A percentile compares a stretch with the other conserved stretches of the same genome.
Evolutionary conservation across 179 eudicot genomes (phyloP).

Genomic region (Beta lomatogona): DNA sequence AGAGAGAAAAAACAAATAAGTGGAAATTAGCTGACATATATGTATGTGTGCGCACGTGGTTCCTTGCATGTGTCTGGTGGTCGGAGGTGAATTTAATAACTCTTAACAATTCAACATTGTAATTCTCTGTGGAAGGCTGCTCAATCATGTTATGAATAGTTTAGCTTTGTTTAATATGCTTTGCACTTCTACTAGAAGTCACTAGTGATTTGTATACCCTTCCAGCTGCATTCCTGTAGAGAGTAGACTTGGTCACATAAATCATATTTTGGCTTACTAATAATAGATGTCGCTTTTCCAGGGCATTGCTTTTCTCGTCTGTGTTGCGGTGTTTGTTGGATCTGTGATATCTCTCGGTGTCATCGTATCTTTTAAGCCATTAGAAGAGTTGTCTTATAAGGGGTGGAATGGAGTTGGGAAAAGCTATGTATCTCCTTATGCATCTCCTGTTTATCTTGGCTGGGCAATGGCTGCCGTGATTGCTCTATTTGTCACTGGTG

Average conservation of each 20-base stretch:
- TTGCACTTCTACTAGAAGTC: not conserved
- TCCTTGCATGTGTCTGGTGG: not conserved
- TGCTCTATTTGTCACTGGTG: conserved; percentile 74
- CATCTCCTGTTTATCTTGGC: conserved; percentile 80
- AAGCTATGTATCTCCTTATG: conserved; percentile 71
- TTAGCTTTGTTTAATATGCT: not conserved
- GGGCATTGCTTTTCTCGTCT: conserved; percentile 74
- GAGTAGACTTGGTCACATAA: not conserved
- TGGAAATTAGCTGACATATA: not conserved
- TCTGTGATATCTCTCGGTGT: conserved; percentile 91
- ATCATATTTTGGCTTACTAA: conserved; percentile 2
- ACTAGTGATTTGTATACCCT: not conserved
- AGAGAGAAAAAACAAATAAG: not conserved
- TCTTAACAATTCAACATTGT: too few species aligned
- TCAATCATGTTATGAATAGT: too few species aligned
- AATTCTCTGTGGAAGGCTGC: too few species aligned
- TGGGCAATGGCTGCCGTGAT: conserved; percentile 94
- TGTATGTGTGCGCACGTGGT: not conserved
- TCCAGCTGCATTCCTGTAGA: not conserved
- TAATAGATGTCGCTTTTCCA: conserved; percentile 38
- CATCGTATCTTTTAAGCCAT: conserved; percentile 80
- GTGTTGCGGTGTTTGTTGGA: conserved; percentile 67
- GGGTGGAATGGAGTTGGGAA: conserved; percentile 62
- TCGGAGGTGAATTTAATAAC: too few species aligned
- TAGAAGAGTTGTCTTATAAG: conserved; percentile 72